A percentile compares a stretch with the other conserved stretches of the same genome.
These are phyloP conservation scores for Nigrospora sphaerica DNA, from an alignment of 2,329 filamentous ascomycete species.

Conservation along the genomic window DNA sequence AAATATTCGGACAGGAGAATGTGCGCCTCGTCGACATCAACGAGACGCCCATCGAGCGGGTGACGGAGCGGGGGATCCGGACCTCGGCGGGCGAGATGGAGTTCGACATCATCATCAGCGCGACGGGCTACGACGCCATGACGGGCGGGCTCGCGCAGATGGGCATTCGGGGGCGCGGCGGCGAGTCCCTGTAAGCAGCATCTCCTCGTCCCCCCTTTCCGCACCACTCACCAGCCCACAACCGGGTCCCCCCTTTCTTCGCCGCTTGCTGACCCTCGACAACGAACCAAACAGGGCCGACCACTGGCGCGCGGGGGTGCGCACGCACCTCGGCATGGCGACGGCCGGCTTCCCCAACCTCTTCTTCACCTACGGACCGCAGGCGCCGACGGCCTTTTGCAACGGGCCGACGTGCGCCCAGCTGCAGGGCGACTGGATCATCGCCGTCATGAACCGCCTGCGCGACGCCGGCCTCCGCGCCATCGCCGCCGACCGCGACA, in stretches of 20 bases:
- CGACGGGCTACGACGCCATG: conserved; percentile 33
- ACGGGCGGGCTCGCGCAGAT: conserved; percentile 31
- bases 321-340: conserved; percentile 31
- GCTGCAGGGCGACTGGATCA: conserved; percentile 30
- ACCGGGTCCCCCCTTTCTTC: too few relatives aligned
- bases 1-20: conserved; percentile 21
- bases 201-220: too few relatives aligned
- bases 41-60: conserved; percentile 7
- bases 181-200: conserved; percentile 13
- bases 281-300: conserved; percentile 7
- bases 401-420: conserved; percentile 32
- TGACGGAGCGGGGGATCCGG: conserved; percentile 11
- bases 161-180: conserved; percentile 23
- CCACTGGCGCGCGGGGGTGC: conserved; percentile 20
- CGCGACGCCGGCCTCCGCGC: conserved; percentile 16
- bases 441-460: conserved; percentile 20
- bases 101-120: conserved; percentile 22
- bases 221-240: too few relatives aligned
- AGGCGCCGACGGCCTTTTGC: conserved; percentile 26
- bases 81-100: conserved; percentile 8
- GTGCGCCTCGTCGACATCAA: conserved; percentile 21
- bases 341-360: conserved; percentile 35
- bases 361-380: conserved; percentile 33
- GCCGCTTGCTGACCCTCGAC: too few relatives aligned
- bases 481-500: conserved; percentile 19